Evolutionary conservation across 164 flowering plant species (phyloP).

Genomic region (Kalanchoe fedtschenkoi): DNA sequence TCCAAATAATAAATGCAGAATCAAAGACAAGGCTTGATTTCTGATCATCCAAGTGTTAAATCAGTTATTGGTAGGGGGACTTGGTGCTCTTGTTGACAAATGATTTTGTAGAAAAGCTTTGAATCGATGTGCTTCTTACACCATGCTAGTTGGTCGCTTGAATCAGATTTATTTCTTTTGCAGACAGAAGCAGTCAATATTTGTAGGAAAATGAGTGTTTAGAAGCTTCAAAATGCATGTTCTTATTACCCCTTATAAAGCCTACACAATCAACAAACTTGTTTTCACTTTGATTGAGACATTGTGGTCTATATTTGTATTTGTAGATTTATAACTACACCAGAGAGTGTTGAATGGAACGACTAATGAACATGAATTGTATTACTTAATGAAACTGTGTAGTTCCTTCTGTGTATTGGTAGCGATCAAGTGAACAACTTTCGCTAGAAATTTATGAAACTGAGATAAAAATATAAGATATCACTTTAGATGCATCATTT

Average conservation of each 20-base stretch:
- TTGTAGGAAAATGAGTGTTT: neutral
- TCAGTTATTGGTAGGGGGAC: constrained; percentile 3
- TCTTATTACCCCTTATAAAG: neutral
- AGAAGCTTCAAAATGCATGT: neutral
- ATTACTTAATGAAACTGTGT: too few species aligned
- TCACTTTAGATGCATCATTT: too few species aligned
- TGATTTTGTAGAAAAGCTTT: neutral
- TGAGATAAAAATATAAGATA: too few species aligned
- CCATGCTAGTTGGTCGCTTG: neutral
- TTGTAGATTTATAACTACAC: too few species aligned
- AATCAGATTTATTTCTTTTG: neutral
- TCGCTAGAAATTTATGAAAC: too few species aligned
- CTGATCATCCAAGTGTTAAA: constrained; percentile 20
- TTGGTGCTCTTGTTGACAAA: neutral
- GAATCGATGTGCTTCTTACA: neutral
- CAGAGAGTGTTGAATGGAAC: too few species aligned
- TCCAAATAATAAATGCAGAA: constrained; percentile 71
- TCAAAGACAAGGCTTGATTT: constrained; percentile 57
- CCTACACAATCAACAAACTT: too few species aligned
- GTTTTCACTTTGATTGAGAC: too few species aligned
- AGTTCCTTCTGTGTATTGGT: too few species aligned
- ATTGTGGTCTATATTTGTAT: too few species aligned
- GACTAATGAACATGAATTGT: too few species aligned
- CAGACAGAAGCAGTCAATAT: neutral
- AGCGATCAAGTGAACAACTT: too few species aligned